Evolutionary conservation across 257 asterid species (phyloP).

Genomic region (Solanum ahanhuiri): DNA sequence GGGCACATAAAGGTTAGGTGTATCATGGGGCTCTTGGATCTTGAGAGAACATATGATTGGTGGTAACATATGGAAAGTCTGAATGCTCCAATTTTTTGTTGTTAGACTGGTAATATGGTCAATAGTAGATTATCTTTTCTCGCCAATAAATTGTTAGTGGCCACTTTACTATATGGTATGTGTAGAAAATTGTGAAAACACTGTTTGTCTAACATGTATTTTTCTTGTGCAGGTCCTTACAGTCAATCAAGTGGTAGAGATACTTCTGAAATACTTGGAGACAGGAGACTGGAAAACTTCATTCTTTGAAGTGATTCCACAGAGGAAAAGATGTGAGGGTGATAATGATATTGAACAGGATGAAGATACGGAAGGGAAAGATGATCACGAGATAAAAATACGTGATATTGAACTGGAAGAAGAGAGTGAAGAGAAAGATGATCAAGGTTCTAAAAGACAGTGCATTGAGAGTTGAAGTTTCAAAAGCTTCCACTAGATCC

Average conservation of each 20-base stretch:
- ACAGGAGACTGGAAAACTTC: constrained; percentile 73
- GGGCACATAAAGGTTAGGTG: background rate
- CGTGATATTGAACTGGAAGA: constrained; percentile 22
- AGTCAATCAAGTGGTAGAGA: constrained; percentile 89
- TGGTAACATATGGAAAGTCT: background rate
- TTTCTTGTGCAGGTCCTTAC: constrained; percentile 63
- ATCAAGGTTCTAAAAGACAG: constrained; percentile 29
- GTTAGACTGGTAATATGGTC: background rate
- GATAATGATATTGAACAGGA: constrained; percentile 21
- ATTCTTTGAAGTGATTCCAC: constrained; percentile 85
- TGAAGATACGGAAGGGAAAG: constrained; percentile 10
- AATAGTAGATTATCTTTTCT: background rate
- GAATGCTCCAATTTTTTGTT: background rate
- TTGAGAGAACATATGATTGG: background rate
- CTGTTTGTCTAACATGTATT: background rate
- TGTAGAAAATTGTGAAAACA: background rate
- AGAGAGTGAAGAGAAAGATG: constrained; percentile 13
- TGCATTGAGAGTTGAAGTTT: constrained; percentile 31
- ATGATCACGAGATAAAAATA: constrained; percentile 24
- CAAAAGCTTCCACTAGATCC: background rate
- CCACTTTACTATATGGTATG: background rate
- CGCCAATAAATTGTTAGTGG: background rate
- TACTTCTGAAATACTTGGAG: constrained; percentile 74
- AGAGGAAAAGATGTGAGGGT: constrained; percentile 60
- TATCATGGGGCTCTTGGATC: background rate